These are phyloP conservation scores for Platanthera zijinensis DNA, from an alignment of 106 monocot species.

Conservation along the genomic window DNA sequence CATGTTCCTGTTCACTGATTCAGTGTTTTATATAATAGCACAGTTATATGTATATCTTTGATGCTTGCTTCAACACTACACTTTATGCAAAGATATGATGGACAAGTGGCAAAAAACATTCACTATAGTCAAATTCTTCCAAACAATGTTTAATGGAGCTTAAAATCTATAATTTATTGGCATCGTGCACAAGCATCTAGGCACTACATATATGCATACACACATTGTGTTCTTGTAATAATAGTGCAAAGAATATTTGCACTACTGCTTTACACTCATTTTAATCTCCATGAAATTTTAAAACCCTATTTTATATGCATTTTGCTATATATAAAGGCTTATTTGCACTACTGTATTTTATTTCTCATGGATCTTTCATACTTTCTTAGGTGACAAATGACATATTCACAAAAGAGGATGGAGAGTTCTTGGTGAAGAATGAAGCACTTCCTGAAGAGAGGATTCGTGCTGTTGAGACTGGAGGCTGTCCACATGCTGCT, in stretches of 20 bases:
- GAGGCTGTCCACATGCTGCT: slow-evolving; percentile 95
- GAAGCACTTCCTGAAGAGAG: slow-evolving; percentile 97
- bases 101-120: background rate
- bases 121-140: background rate
- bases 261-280: too few relatives aligned
- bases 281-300: too few relatives aligned
- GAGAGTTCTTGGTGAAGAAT: slow-evolving; percentile 89
- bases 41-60: too few relatives aligned
- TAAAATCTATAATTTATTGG: background rate
- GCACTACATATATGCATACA: too few relatives aligned
- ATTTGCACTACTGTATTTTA: background rate
- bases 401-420: slow-evolving; percentile 98
- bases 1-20: too few relatives aligned
- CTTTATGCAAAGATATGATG: too few relatives aligned
- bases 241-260: too few relatives aligned
- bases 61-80: too few relatives aligned
- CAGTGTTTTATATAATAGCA: too few relatives aligned
- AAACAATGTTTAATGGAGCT: background rate
- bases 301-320: background rate
- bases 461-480: slow-evolving; percentile 96
- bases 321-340: background rate
- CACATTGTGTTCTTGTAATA: too few relatives aligned
- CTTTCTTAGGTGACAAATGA: slow-evolving; percentile 86
- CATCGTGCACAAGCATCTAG: too few relatives aligned
- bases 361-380: background rate